A percentile compares a stretch with the other conserved stretches of the same genome.
phyloP scores from a whole-genome alignment of 2,329 filamentous ascomycete species.

The Ophiostoma quercus region DNA sequence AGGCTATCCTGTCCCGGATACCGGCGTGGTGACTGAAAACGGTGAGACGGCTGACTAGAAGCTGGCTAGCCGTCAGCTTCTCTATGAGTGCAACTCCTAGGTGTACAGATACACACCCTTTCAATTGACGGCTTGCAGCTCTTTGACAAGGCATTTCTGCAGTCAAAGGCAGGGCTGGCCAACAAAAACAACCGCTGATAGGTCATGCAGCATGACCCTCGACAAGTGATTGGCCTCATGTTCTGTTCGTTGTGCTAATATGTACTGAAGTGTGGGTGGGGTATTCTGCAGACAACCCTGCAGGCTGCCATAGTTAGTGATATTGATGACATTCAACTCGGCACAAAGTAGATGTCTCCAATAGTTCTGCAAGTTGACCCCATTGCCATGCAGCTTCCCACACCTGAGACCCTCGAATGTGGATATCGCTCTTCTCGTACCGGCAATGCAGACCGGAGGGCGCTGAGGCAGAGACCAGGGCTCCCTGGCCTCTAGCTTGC shows the following conservation, averaged over 20 bases:
- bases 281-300: background rate
- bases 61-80: too few relatives aligned
- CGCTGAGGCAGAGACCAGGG: slow-evolving; percentile 6
- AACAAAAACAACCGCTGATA: background rate
- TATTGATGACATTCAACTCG: background rate
- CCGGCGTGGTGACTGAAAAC: background rate
- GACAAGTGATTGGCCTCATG: background rate
- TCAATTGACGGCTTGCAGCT: background rate
- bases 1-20: background rate
- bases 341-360: background rate
- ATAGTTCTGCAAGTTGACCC: background rate
- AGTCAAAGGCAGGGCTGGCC: background rate
- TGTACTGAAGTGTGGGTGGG: background rate
- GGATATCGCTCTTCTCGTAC: background rate
- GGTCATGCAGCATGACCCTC: background rate
- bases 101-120: slow-evolving; percentile 7
- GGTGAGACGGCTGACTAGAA: background rate
- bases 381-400: background rate
- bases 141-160: background rate
- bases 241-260: background rate
- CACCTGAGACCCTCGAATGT: background rate
- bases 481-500: background rate
- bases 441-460: background rate
- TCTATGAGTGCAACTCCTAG: background rate
- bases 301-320: background rate